A percentile compares a stretch with the other conserved stretches of the same genome.
phyloP scores from a whole-genome alignment of 495 filamentous ascomycete species.

The Cercophora scortea region DNA sequence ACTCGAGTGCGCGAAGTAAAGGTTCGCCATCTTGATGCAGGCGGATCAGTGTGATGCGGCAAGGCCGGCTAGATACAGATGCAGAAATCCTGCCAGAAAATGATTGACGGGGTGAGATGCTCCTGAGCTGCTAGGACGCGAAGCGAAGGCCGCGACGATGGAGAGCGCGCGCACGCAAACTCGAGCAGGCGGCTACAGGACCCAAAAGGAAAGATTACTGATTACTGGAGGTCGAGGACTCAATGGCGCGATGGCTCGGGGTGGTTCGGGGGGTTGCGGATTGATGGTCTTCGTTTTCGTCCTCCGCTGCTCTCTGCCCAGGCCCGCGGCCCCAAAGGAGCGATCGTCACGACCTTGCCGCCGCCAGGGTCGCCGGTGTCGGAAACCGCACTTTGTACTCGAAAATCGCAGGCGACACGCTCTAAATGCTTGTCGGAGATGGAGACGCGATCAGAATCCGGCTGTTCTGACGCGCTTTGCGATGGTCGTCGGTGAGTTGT shows the following conservation, averaged over 20 bases:
- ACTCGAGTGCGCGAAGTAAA: conserved; percentile 84
- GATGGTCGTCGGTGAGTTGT: conserved; percentile 21
- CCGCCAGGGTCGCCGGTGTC: conserved; percentile 15
- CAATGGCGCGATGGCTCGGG: conserved; percentile 14
- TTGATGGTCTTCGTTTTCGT: conserved; percentile 12
- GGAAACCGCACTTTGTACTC: conserved; percentile 7
- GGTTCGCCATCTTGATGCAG: conserved; percentile 71
- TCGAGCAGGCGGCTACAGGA: conserved; percentile 1
- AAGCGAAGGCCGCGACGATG: conserved; percentile 10
- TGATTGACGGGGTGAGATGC: background rate
- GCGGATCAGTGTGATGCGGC: conserved; percentile 1
- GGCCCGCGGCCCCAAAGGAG: conserved; percentile 29
- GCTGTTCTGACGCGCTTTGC: conserved; percentile 30
- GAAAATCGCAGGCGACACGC: conserved; percentile 17
- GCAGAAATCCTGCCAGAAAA: too few species aligned
- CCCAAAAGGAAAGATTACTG: conserved; percentile 5
- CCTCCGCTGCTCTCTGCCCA: conserved; percentile 26
- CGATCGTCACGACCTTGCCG: conserved; percentile 15
- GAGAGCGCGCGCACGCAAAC: conserved; percentile 9
- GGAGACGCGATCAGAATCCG: conserved; percentile 17
- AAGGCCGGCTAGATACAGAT: background rate
- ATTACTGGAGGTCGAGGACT: conserved; percentile 4
- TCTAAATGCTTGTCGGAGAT: conserved; percentile 18
- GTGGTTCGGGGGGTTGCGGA: conserved; percentile 10
- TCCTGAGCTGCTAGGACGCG: background rate